A percentile compares a stretch with the other conserved stretches of the same genome.
Evolutionary conservation across 345 rosid genomes (phyloP).

Genomic region (Eucalyptus regnans): DNA sequence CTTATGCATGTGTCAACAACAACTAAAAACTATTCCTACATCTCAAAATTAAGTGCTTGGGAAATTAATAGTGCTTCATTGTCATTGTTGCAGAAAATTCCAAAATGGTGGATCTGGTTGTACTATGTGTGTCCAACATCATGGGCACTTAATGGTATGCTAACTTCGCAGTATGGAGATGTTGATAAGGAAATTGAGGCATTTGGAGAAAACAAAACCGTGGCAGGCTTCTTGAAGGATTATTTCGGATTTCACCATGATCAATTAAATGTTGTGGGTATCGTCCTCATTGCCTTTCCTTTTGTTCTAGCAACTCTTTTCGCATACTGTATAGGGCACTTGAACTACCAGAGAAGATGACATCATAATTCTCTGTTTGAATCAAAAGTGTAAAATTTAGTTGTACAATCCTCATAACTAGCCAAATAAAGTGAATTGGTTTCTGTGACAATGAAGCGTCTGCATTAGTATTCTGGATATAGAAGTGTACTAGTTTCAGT

Average conservation of each 20-base stretch:
- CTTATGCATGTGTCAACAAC: not conserved
- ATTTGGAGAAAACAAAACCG: constrained; percentile 29
- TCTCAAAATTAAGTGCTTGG: not conserved
- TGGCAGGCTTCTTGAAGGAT: constrained; percentile 31
- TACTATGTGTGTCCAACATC: constrained; percentile 59
- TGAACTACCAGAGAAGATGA: constrained; percentile 61
- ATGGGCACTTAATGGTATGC: constrained; percentile 50
- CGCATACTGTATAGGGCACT: constrained; percentile 29
- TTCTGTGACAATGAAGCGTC: not conserved
- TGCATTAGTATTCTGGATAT: not conserved
- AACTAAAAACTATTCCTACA: not conserved
- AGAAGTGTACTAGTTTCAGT: not conserved
- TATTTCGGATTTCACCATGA: constrained; percentile 46
- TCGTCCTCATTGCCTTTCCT: constrained; percentile 36
- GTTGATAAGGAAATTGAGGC: constrained; percentile 18
- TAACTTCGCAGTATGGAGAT: constrained; percentile 78
- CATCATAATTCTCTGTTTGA: not conserved
- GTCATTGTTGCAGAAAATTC: constrained; percentile 39
- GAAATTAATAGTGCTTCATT: not conserved
- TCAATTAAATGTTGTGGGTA: constrained; percentile 17
- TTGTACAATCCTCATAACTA: not conserved
- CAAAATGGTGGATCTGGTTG: constrained; percentile 80
- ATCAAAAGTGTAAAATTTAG: not conserved
- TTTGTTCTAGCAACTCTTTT: constrained; percentile 37
- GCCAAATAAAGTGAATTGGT: not conserved